Conservation (phyloP, 2,329 filamentous ascomycete genomes). For the Akanthomyces uredinophilus region DNA sequence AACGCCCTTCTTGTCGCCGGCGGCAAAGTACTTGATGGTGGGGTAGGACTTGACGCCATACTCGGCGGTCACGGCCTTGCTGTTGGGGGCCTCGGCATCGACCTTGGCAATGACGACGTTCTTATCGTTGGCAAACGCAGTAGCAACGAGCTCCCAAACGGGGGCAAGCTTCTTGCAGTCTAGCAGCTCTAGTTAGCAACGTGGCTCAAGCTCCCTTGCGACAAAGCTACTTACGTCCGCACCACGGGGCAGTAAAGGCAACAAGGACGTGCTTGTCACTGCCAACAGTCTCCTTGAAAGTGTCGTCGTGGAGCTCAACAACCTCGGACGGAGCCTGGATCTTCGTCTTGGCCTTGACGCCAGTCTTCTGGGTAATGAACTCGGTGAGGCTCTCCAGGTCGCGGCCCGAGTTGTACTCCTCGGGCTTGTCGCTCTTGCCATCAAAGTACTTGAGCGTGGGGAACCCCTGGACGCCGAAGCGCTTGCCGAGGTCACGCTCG, state of each 20-base stretch:
- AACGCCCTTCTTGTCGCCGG: slow-evolving; percentile 67
- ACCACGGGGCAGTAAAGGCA: slow-evolving; percentile 97
- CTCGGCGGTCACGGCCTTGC: slow-evolving; percentile 70
- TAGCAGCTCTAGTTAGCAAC: slow-evolving; percentile 32
- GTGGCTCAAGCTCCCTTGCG: no score
- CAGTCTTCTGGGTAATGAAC: slow-evolving; percentile 85
- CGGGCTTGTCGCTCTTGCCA: slow-evolving; percentile 80
- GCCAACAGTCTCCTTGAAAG: slow-evolving; percentile 74
- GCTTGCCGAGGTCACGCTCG: slow-evolving; percentile 76
- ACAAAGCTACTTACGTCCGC: slow-evolving; percentile 70
- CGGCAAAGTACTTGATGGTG: slow-evolving; percentile 96
- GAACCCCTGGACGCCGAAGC: slow-evolving; percentile 88
- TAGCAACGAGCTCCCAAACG: slow-evolving; percentile 80
- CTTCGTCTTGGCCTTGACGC: slow-evolving; percentile 73
- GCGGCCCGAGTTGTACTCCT: slow-evolving; percentile 80
- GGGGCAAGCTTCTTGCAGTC: slow-evolving; percentile 97
- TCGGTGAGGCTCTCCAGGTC: slow-evolving; percentile 78
- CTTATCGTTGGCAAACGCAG: slow-evolving; percentile 72
- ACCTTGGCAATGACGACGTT: slow-evolving; percentile 89
- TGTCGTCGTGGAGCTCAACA: slow-evolving; percentile 70
- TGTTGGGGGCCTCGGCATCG: slow-evolving; percentile 82
- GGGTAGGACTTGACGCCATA: slow-evolving; percentile 84
- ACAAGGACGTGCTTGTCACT: slow-evolving; percentile 86
- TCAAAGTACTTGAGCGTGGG: slow-evolving; percentile 98
- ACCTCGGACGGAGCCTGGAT: slow-evolving; percentile 69